Conservation (phyloP, 2,329 filamentous ascomycete genomes). For the Paecilomyces dactylethromorphus region DNA sequence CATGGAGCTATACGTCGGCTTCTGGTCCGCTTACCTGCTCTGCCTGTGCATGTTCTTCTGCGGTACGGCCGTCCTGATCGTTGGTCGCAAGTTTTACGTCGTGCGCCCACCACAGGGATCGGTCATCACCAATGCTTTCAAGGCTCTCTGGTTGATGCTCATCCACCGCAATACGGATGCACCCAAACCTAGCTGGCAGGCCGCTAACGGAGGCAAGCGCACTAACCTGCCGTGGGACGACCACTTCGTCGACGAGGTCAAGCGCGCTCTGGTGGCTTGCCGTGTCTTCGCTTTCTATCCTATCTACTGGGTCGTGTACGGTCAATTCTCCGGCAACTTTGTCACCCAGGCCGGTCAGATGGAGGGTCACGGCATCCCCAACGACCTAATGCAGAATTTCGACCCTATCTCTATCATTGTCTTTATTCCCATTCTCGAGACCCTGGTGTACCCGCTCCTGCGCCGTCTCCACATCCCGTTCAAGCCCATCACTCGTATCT, state of each 20-base stretch:
- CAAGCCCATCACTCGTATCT: slow-evolving; percentile 70
- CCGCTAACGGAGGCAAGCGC: slow-evolving; percentile 40
- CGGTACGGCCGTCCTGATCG: slow-evolving; percentile 50
- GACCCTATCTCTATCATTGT: slow-evolving; percentile 70
- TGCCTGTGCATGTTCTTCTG: slow-evolving; percentile 58
- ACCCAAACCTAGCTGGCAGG: slow-evolving; percentile 60
- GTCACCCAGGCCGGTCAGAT: slow-evolving; percentile 58
- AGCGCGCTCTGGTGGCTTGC: slow-evolving; percentile 60
- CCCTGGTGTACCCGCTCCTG: slow-evolving; percentile 62
- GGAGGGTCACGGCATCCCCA: slow-evolving; percentile 64
- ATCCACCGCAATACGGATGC: slow-evolving; percentile 51
- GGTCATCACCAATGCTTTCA: slow-evolving; percentile 61
- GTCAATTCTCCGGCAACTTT: slow-evolving; percentile 62
- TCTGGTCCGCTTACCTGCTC: slow-evolving; percentile 59
- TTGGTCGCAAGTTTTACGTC: slow-evolving; percentile 40
- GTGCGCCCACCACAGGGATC: slow-evolving; percentile 53
- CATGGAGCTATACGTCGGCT: slow-evolving; percentile 61
- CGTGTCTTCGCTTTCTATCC: slow-evolving; percentile 67
- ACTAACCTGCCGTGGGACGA: slow-evolving; percentile 56
- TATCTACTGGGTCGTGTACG: slow-evolving; percentile 63
- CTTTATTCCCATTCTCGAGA: slow-evolving; percentile 66
- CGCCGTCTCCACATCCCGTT: slow-evolving; percentile 59
- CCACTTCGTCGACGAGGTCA: slow-evolving; percentile 65
- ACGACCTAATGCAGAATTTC: slow-evolving; percentile 70
- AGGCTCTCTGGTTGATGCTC: slow-evolving; percentile 51